Conservation (phyloP, 352 stramenopile species). For the Phytopythium kandeliae region DNA sequence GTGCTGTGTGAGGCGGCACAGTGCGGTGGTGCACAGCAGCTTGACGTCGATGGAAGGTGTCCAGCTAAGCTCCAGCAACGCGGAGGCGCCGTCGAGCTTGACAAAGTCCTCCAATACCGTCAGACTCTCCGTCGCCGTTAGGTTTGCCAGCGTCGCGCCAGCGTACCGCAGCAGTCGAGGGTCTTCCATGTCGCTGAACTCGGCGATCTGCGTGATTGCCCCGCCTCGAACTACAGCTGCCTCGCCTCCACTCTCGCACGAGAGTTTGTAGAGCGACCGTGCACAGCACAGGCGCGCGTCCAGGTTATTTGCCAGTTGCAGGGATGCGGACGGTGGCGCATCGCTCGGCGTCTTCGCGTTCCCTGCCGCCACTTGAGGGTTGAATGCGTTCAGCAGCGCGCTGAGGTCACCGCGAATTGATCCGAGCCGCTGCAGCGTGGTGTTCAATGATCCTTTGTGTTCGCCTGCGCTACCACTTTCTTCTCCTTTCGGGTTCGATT, state of each 20-base stretch:
- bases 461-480: background rate
- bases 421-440: conserved; percentile 19
- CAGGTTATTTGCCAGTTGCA: conserved; percentile 29
- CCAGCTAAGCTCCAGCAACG: conserved; percentile 69
- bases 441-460: background rate
- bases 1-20: conserved; percentile 51
- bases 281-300: conserved; percentile 59
- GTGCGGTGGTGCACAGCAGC: conserved; percentile 50
- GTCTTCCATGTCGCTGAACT: conserved; percentile 68
- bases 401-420: conserved; percentile 34
- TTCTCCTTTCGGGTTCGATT: background rate
- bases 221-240: conserved; percentile 54
- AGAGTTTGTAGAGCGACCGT: conserved; percentile 76
- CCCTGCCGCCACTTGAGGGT: conserved; percentile 8
- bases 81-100: conserved; percentile 38
- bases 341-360: background rate
- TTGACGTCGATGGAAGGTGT: conserved; percentile 61
- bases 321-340: background rate
- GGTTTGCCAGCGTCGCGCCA: conserved; percentile 54
- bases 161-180: conserved; percentile 46
- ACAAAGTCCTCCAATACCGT: conserved; percentile 44
- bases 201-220: conserved; percentile 60
- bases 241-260: conserved; percentile 49
- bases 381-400: conserved; percentile 13
- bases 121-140: conserved; percentile 21